These are phyloP conservation scores for Kuraishia piskuri DNA, from an alignment of 805 yeast genomes.

Conservation along the genomic window DNA sequence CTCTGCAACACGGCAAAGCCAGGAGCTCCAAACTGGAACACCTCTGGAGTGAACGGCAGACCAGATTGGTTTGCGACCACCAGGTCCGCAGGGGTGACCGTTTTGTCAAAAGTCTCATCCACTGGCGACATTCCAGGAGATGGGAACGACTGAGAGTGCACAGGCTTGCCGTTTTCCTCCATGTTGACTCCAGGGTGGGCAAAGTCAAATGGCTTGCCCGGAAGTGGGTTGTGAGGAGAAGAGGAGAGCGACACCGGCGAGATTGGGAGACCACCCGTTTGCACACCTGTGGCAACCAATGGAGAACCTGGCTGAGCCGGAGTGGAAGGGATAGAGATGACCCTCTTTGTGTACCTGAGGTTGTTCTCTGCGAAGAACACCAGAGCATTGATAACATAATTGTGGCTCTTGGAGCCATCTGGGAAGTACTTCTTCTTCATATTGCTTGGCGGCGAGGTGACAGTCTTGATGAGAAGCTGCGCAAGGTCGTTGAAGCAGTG, in stretches of 20 bases:
- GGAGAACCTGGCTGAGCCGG: neutral
- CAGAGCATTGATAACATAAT: neutral
- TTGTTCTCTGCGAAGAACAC: neutral
- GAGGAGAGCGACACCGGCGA: neutral
- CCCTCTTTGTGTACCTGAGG: neutral
- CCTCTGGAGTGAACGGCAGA: neutral
- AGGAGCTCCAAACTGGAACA: neutral
- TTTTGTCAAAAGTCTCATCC: neutral
- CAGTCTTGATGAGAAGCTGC: neutral
- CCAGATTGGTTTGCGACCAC: neutral
- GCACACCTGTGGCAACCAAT: neutral
- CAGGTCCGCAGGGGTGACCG: neutral
- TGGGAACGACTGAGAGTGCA: neutral
- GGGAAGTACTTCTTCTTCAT: neutral
- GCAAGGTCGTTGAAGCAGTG: constrained; percentile 1
- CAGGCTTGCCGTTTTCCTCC: neutral
- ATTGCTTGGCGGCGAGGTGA: neutral
- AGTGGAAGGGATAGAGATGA: neutral
- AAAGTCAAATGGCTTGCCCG: neutral
- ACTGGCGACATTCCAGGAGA: neutral
- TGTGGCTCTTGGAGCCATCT: neutral
- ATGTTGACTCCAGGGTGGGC: neutral
- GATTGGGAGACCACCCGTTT: neutral
- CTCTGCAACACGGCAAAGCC: neutral
- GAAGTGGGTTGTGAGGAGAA: neutral